Conservation (phyloP, 2,329 filamentous ascomycete species). For the Diplocarpon rosae region DNA sequence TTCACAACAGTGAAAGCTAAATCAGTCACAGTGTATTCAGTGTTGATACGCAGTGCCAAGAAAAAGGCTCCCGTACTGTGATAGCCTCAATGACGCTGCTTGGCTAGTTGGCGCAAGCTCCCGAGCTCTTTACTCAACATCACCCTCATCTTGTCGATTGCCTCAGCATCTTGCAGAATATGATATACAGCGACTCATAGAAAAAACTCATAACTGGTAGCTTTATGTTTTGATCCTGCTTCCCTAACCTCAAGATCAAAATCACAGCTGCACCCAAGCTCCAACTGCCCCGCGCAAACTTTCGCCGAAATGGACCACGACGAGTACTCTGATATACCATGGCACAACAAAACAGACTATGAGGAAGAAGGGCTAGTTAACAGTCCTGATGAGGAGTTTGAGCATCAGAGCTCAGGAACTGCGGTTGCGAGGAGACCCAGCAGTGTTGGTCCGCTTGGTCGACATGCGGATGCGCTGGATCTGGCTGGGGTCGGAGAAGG, state of each 20-base stretch:
- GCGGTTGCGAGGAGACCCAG: constrained; percentile 15
- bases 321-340: constrained; percentile 74
- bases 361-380: constrained; percentile 31
- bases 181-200: too few relatives aligned
- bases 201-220: too few relatives aligned
- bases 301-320: constrained; percentile 33
- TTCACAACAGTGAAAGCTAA: too few relatives aligned
- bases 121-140: too few relatives aligned
- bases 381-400: constrained; percentile 31
- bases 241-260: too few relatives aligned
- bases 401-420: constrained; percentile 16
- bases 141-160: too few relatives aligned
- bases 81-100: constrained; percentile 8
- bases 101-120: too few relatives aligned
- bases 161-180: too few relatives aligned
- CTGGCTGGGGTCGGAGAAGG: constrained; percentile 58
- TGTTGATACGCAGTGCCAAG: neutral
- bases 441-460: constrained; percentile 23
- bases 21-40: too few relatives aligned
- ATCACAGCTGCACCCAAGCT: neutral
- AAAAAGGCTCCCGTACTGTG: constrained; percentile 1
- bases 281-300: constrained; percentile 19
- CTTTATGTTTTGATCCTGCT: too few relatives aligned
- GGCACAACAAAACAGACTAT: constrained; percentile 50
- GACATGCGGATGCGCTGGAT: constrained; percentile 34